Base-by-base conservation (phyloP, 1,284 basidiomycete genomes). In the Pseudozyma sp. region DNA sequence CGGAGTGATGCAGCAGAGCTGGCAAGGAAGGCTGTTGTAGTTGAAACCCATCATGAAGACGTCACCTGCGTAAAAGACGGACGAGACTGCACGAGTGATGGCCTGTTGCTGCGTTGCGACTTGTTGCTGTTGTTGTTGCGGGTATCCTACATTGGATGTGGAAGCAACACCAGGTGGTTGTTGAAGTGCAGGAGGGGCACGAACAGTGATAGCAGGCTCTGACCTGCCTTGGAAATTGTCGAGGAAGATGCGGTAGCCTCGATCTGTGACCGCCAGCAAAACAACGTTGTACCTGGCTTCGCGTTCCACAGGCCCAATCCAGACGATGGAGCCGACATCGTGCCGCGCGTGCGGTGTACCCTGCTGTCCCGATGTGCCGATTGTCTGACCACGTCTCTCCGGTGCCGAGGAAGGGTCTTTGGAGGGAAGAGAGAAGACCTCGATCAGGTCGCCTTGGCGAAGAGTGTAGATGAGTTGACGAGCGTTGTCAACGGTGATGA, bases 201-300 rank as follows among this genome's bases (percentile, higher is more conserved):
- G 59, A 8, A 65, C 70, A 5, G 74, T 70, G 56, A 72, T 70
- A 44, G 70, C 66, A 34, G 70, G 74, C 52, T 76, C 70, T 31
- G 71, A 74, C 19, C 77, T 65, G 42, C 78, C 76, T 47, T 79
- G 76, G 61, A 79, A 79, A 56, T 80, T 78, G 59, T 80, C 76
- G 44, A 84, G 74, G 61, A 82, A 85, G 60, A 84, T 79, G 25
- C 83, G 73, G 51, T 81, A 78, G 57, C 83, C 83, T 12, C 75
- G 76, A 42, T 78, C 79, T 25, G 83, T 85, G 55, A 83, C 78
- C 1, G 83, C 83, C 13, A 85, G 75, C 18, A 85, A 64, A 43
- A 78, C 61, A 21, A 76, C 77, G 19, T 64, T 76, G 47, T 66
- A 68, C 6, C 79, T 66, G 18, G 68, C 52, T 47, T 78, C 77